Conservation (phyloP, 2,329 filamentous ascomycete species). For the Clonostachys byssicola region DNA sequence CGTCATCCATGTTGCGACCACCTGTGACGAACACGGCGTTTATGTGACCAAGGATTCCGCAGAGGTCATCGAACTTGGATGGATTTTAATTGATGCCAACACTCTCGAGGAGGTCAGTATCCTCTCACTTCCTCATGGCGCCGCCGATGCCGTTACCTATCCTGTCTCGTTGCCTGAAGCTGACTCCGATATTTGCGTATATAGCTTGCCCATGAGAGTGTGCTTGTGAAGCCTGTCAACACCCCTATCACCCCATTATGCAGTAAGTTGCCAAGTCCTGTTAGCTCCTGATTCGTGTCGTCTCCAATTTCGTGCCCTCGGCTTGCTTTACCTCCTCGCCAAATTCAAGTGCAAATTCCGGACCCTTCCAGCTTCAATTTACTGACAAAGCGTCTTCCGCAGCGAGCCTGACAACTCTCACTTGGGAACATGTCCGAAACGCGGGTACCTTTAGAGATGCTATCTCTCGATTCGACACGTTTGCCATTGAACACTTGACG, state of each 20-base stretch:
- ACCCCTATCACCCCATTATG: slow-evolving; percentile 97
- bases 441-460: slow-evolving; percentile 97
- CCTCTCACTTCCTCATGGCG: not conserved
- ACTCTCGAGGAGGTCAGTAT: slow-evolving; percentile 81
- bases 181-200: not conserved
- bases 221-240: slow-evolving; percentile 97
- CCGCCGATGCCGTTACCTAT: too few relatives aligned
- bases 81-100: slow-evolving; percentile 92
- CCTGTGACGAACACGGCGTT: slow-evolving; percentile 97
- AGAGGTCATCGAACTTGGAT: slow-evolving; percentile 98
- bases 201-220: slow-evolving; percentile 90
- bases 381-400: slow-evolving; percentile 8
- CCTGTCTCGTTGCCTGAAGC: too few relatives aligned
- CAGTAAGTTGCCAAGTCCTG: slow-evolving; percentile 64
- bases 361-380: not conserved
- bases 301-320: slow-evolving; percentile 8
- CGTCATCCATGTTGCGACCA: slow-evolving; percentile 97
- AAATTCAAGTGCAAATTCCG: not conserved
- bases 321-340: not conserved
- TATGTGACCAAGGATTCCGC: slow-evolving; percentile 99
- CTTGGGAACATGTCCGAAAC: slow-evolving; percentile 98
- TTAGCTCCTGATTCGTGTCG: too few relatives aligned
- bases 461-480: slow-evolving; percentile 89
- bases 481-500: slow-evolving; percentile 86
- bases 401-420: slow-evolving; percentile 96